These are phyloP conservation scores for Hypericum perforatum DNA, from an alignment of 345 rosid species.

Conservation along the genomic window DNA sequence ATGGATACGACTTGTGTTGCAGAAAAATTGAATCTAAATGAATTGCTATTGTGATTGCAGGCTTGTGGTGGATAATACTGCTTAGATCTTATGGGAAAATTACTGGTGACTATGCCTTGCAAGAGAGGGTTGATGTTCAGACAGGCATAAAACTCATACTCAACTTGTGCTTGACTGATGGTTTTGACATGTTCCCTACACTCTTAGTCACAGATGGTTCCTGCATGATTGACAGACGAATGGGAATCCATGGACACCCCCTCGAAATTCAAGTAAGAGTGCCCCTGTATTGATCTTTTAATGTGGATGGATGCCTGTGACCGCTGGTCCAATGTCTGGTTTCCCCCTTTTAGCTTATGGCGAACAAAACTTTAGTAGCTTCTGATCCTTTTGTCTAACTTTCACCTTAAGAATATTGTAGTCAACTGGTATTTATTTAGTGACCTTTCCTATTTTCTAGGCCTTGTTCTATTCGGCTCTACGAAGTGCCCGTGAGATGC, in stretches of 20 bases:
- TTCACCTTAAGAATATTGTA: neutral
- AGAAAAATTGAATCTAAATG: slow-evolving; percentile 5
- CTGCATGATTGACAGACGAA: slow-evolving; percentile 92
- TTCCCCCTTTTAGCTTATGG: too few species aligned
- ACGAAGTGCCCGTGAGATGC: slow-evolving; percentile 88
- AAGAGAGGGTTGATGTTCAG: slow-evolving; percentile 94
- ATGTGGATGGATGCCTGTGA: too few species aligned
- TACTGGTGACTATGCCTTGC: slow-evolving; percentile 69
- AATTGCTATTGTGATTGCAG: slow-evolving; percentile 17
- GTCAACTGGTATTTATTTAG: slow-evolving; percentile 2
- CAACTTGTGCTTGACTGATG: slow-evolving; percentile 71
- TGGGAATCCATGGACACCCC: slow-evolving; percentile 98
- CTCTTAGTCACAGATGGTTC: slow-evolving; percentile 93
- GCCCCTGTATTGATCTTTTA: neutral
- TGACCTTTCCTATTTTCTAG: slow-evolving; percentile 27
- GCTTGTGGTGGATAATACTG: slow-evolving; percentile 94
- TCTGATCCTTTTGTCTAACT: too few species aligned
- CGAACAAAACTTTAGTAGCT: too few species aligned
- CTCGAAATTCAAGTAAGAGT: slow-evolving; percentile 82
- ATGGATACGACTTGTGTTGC: neutral
- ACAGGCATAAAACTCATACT: slow-evolving; percentile 86
- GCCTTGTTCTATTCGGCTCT: slow-evolving; percentile 84
- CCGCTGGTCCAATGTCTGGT: too few species aligned
- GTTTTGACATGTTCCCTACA: slow-evolving; percentile 94
- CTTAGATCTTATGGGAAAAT: slow-evolving; percentile 90